Conservation (phyloP, 805 yeast genomes). For the Blastobotrys robertii region DNA sequence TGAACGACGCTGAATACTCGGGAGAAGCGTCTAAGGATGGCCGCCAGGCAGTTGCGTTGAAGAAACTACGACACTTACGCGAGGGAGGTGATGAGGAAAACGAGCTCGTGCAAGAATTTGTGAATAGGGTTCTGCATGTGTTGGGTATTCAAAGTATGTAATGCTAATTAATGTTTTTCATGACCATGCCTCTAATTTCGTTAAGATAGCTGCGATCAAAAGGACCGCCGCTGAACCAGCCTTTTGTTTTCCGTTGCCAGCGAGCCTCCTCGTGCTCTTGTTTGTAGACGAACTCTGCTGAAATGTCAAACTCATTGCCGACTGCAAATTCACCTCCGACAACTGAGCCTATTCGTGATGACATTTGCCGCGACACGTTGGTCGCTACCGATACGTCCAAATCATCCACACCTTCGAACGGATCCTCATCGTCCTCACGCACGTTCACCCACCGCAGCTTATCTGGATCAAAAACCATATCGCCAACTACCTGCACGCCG, state of each 20-base stretch:
- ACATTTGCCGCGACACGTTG: not conserved
- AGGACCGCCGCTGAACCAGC: constrained; percentile 25
- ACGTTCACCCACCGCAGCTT: constrained; percentile 51
- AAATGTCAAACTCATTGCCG: constrained; percentile 27
- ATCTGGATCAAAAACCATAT: constrained; percentile 53
- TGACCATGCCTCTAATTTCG: constrained; percentile 27
- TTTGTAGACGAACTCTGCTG: constrained; percentile 17
- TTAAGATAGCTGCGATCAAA: constrained; percentile 21
- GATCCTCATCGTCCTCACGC: constrained; percentile 30
- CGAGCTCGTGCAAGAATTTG: constrained; percentile 61
- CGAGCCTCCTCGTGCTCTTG: constrained; percentile 27
- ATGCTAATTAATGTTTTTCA: constrained; percentile 14
- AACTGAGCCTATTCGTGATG: not conserved
- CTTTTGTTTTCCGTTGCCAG: constrained; percentile 25
- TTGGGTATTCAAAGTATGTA: constrained; percentile 1
- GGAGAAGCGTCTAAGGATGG: constrained; percentile 46
- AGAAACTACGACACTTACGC: constrained; percentile 51
- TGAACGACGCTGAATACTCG: constrained; percentile 38
- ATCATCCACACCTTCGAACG: constrained; percentile 45
- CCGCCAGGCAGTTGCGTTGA: constrained; percentile 47
- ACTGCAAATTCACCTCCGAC: constrained; percentile 19
- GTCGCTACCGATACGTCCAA: constrained; percentile 18
- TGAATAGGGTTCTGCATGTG: constrained; percentile 31
- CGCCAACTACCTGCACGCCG: constrained; percentile 38
- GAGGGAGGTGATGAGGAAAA: constrained; percentile 59